Percentiles rank a stretch among this genome's conserved stretches.
Evolutionary conservation across 148 eudicot species (phyloP).

Genomic region (Nyssa sinensis): DNA sequence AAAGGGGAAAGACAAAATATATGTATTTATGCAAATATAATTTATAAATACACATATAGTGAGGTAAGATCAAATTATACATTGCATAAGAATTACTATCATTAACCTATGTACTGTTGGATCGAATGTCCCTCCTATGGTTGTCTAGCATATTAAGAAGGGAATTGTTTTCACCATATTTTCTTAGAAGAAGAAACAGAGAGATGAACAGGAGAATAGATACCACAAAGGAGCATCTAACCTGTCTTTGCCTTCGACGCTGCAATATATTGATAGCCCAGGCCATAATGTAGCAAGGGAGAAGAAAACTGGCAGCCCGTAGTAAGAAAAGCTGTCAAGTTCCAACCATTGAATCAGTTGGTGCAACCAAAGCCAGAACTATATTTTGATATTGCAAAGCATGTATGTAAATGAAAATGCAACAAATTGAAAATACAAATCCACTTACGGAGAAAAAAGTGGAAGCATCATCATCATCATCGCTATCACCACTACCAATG

Average conservation of each 20-base stretch:
- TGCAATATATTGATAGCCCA: constrained; percentile 77
- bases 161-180: too few relatives aligned
- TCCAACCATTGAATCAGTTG: not conserved
- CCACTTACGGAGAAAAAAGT: constrained; percentile 67
- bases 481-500: constrained; percentile 54
- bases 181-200: too few relatives aligned
- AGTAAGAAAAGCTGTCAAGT: constrained; percentile 65
- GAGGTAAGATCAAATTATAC: too few relatives aligned
- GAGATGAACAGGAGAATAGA: not conserved
- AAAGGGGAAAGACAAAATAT: too few relatives aligned
- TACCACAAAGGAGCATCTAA: constrained; percentile 16
- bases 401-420: not conserved
- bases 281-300: constrained; percentile 81
- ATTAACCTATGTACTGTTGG: too few relatives aligned
- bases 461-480: constrained; percentile 61
- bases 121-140: too few relatives aligned
- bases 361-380: not conserved
- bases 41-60: too few relatives aligned
- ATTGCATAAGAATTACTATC: too few relatives aligned
- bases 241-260: constrained; percentile 72
- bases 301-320: constrained; percentile 72
- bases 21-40: too few relatives aligned
- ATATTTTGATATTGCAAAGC: not conserved
- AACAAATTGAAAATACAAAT: not conserved
- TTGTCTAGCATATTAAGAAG: too few relatives aligned